phyloP scores from a whole-genome alignment of 164 flowering plant genomes.

The Magnolia officinalis region DNA sequence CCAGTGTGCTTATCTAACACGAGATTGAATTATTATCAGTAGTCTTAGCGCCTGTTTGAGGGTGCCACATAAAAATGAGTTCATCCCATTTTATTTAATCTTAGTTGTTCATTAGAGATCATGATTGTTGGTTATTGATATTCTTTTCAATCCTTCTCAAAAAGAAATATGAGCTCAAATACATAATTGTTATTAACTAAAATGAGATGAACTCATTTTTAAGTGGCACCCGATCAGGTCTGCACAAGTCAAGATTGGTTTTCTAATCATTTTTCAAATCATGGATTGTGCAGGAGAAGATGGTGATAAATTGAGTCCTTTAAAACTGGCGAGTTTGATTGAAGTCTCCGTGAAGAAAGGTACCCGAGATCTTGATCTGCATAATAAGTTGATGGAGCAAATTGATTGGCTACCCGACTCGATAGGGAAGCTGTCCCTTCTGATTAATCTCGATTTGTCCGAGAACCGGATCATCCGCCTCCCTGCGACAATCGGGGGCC shows the following conservation, averaged over 20 bases:
- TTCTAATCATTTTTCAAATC: not conserved
- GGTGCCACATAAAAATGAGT: not conserved
- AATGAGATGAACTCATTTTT: no score
- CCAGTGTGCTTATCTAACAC: no score
- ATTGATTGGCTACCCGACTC: slow-evolving; percentile 85
- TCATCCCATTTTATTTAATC: not conserved
- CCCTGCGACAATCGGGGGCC: slow-evolving; percentile 58
- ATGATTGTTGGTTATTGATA: not conserved
- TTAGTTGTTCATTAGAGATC: no score
- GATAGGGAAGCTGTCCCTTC: slow-evolving; percentile 61
- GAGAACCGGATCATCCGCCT: slow-evolving; percentile 59
- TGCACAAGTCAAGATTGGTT: no score
- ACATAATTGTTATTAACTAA: no score
- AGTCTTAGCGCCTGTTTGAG: not conserved
- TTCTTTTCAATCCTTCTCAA: not conserved
- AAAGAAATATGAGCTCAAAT: not conserved
- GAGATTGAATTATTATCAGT: not conserved
- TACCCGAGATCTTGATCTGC: slow-evolving; percentile 51
- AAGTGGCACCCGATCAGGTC: no score
- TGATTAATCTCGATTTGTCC: slow-evolving; percentile 64
- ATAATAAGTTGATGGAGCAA: slow-evolving; percentile 59
- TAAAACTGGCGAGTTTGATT: slow-evolving; percentile 74
- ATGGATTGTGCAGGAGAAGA: slow-evolving; percentile 55
- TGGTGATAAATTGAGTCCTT: slow-evolving; percentile 67
- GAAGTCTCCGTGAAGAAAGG: slow-evolving; percentile 76